Evolutionary conservation across 768 basidiomycete species (phyloP).

Genomic region (Calocybe cyanea): DNA sequence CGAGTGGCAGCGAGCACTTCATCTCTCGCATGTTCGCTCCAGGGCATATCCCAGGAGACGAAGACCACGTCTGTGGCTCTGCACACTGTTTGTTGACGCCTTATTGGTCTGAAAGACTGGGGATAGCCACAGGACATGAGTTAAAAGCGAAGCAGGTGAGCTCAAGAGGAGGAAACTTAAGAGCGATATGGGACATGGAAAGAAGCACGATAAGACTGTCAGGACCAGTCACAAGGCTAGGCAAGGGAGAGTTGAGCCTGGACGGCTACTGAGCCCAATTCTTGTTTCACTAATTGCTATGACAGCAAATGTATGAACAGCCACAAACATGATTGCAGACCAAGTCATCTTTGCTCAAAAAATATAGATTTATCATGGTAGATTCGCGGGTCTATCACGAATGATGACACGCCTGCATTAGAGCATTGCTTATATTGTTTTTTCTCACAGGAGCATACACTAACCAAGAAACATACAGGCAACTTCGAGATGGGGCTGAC

Average conservation of each 20-base stretch:
- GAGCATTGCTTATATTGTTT: too few species aligned
- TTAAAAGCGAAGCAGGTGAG: slow-evolving; percentile 51
- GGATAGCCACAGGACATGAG: slow-evolving; percentile 25
- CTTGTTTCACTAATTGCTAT: too few species aligned
- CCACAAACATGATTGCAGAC: too few species aligned
- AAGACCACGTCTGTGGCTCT: slow-evolving; percentile 53
- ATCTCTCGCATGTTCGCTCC: slow-evolving; percentile 52
- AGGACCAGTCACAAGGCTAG: slow-evolving; percentile 32
- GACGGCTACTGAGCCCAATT: not conserved
- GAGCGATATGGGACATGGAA: slow-evolving; percentile 32
- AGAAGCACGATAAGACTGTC: slow-evolving; percentile 27
- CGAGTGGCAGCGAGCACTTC: slow-evolving; percentile 32
- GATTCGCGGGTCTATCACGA: too few species aligned
- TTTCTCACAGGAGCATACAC: too few species aligned
- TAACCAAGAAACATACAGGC: too few species aligned
- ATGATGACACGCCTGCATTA: too few species aligned
- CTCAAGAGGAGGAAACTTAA: slow-evolving; percentile 42
- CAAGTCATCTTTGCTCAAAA: too few species aligned
- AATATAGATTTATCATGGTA: too few species aligned
- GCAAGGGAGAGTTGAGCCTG: slow-evolving; percentile 27
- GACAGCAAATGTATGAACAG: too few species aligned
- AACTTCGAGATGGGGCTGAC: too few species aligned
- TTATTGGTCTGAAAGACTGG: slow-evolving; percentile 42
- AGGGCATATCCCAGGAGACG: slow-evolving; percentile 24
- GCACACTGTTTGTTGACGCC: slow-evolving; percentile 47